These are phyloP conservation scores for Eucalyptus victrix DNA, from an alignment of 345 rosid genomes.

Conservation along the genomic window DNA sequence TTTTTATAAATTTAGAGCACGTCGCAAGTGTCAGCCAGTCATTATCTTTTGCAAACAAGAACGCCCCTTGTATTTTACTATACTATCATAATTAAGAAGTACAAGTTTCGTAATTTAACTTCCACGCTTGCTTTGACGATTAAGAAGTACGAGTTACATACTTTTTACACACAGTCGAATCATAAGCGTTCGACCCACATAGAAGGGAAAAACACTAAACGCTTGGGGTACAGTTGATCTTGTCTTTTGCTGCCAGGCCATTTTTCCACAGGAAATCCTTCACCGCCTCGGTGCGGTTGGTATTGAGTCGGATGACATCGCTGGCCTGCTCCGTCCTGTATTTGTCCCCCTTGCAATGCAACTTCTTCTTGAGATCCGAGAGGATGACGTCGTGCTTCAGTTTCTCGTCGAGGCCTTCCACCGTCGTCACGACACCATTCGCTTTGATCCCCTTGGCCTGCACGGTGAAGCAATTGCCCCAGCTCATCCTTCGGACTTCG, in stretches of 20 bases:
- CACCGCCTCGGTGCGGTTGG: conserved; percentile 13
- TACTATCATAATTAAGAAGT: too few relatives aligned
- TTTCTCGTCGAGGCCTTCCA: conserved; percentile 50
- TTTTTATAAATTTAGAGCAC: background rate
- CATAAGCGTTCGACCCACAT: background rate
- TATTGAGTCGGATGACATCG: conserved; percentile 69
- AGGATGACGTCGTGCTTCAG: conserved; percentile 59
- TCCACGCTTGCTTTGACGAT: background rate
- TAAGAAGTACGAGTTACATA: background rate
- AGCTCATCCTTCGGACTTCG: background rate
- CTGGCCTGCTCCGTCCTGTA: conserved; percentile 55
- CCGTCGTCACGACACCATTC: conserved; percentile 46
- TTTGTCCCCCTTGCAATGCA: conserved; percentile 71
- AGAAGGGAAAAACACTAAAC: background rate
- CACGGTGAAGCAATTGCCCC: background rate
- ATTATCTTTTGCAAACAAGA: background rate
- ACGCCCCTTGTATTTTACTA: background rate
- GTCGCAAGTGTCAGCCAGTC: background rate
- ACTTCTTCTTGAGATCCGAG: conserved; percentile 60
- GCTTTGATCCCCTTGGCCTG: conserved; percentile 41
- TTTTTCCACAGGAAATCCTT: conserved; percentile 44
- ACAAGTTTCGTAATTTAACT: background rate
- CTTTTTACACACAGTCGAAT: background rate
- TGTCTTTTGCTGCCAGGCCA: conserved; percentile 50
- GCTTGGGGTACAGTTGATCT: background rate